A percentile compares a stretch with the other conserved stretches of the same genome.
Conservation (phyloP, 768 basidiomycete species). For the Exsudoporus frostii region DNA sequence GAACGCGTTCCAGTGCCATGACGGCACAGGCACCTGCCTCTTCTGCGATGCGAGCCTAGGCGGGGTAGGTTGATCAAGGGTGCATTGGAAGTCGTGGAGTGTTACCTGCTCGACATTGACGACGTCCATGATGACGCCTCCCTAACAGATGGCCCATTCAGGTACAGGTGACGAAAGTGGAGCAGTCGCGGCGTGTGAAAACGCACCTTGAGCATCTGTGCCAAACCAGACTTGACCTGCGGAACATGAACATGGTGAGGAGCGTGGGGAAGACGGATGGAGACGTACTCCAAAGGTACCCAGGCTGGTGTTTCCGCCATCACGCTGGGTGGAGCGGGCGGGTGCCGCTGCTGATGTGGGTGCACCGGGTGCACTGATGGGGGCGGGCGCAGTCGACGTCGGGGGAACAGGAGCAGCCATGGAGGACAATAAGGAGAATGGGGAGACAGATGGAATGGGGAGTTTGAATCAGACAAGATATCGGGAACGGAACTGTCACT, state of each 20-base stretch:
- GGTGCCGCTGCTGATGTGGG: slow-evolving; percentile 35
- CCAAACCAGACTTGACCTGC: slow-evolving; percentile 89
- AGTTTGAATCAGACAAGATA: neutral
- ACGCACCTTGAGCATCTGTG: slow-evolving; percentile 91
- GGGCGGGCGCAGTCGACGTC: neutral
- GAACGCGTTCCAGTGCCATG: slow-evolving; percentile 95
- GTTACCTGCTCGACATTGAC: slow-evolving; percentile 67
- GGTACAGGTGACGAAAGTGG: neutral
- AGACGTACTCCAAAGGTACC: slow-evolving; percentile 68
- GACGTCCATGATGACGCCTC: slow-evolving; percentile 95
- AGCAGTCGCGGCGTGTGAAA: slow-evolving; percentile 8
- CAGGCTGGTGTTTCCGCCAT: slow-evolving; percentile 54
- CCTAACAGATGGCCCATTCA: slow-evolving; percentile 37
- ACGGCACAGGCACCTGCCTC: slow-evolving; percentile 97
- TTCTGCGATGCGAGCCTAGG: slow-evolving; percentile 90
- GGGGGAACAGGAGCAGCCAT: slow-evolving; percentile 17
- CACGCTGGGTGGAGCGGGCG: slow-evolving; percentile 47
- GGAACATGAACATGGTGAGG: neutral
- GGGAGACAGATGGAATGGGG: neutral
- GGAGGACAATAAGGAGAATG: neutral
- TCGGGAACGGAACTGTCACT: slow-evolving; percentile 4
- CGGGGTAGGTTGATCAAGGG: neutral
- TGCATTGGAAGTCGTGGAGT: neutral
- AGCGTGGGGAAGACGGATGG: neutral
- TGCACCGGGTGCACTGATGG: neutral